Percentiles rank a stretch among this genome's conserved stretches.
phyloP scores from a whole-genome alignment of 23 red algal species.

The Pyropia haitanensis region DNA sequence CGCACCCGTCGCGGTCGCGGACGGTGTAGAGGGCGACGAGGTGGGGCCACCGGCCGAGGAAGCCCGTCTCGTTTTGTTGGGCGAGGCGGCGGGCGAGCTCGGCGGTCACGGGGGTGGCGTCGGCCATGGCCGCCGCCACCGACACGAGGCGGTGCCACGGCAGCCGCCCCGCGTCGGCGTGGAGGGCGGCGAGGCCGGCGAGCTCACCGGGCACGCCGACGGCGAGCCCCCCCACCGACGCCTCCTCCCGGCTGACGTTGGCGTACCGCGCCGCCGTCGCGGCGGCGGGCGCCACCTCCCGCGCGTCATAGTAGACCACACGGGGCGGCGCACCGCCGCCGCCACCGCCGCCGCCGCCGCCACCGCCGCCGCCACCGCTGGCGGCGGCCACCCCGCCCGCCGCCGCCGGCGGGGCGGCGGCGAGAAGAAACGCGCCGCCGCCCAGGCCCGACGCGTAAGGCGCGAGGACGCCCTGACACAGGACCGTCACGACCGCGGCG shows the following conservation, averaged over 20 bases:
- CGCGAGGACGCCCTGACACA: conserved; percentile 93
- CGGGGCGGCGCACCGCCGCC: background rate
- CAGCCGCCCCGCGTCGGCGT: conserved; percentile 43
- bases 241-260: conserved; percentile 10
- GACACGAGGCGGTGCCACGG: conserved; percentile 63
- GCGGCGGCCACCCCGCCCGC: no score
- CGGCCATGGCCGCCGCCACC: conserved; percentile 45
- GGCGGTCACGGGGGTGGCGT: conserved; percentile 47
- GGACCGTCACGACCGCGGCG: conserved; percentile 65
- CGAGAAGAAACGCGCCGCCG: conserved; percentile 77
- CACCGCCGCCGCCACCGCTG: background rate
- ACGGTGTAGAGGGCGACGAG: conserved; percentile 26
- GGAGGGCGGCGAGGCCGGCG: conserved; percentile 54
- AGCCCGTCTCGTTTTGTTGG: conserved; percentile 48
- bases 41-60: conserved; percentile 17
- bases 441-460: conserved; percentile 85
- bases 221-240: conserved; percentile 40
- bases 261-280: conserved; percentile 18
- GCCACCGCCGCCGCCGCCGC: background rate
- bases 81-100: conserved; percentile 55
- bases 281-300: conserved; percentile 69
- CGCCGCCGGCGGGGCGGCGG: conserved; percentile 8
- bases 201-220: conserved; percentile 89
- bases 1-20: conserved; percentile 31
- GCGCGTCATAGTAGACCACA: conserved; percentile 56